A percentile compares a stretch with the other conserved stretches of the same genome.
phyloP scores from a whole-genome alignment of 2,329 filamentous ascomycete species.

The Pseudocercospora vitis region DNA sequence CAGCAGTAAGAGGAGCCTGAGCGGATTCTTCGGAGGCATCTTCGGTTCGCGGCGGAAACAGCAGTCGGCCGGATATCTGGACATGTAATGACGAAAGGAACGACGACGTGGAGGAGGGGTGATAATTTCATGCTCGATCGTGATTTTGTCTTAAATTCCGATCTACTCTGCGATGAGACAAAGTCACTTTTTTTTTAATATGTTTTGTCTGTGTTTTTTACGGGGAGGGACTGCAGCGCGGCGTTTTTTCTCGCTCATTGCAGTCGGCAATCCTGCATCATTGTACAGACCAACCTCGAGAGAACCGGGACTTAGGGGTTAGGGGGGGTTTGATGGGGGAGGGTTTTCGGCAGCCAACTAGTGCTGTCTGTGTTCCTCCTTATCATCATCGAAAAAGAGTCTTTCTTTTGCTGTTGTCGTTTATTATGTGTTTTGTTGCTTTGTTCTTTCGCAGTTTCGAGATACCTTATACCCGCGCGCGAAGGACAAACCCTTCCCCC shows the following conservation, averaged over 20 bases:
- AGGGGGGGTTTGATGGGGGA: neutral
- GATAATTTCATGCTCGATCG: neutral
- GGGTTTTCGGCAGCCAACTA: no score
- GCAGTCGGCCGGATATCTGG: constrained; percentile 3
- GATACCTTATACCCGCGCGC: no score
- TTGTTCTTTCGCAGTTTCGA: no score
- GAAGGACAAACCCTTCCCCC: no score
- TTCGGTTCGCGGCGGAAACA: neutral
- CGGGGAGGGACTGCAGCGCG: constrained; percentile 2
- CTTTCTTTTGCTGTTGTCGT: no score
- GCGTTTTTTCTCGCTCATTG: neutral
- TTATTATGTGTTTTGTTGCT: no score
- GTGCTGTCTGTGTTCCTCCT: no score
- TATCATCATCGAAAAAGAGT: no score
- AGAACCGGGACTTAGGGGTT: no score
- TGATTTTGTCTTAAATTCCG: neutral
- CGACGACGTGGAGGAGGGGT: neutral
- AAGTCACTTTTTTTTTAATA: neutral
- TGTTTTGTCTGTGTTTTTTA: no score
- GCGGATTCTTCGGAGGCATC: neutral
- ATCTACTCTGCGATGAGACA: neutral
- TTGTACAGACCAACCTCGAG: no score
- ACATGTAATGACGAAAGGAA: neutral
- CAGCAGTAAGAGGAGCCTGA: neutral
- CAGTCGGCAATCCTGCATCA: neutral